A percentile compares a stretch with the other conserved stretches of the same genome.
Evolutionary conservation across 1,139 yeast species (phyloP).

Genomic region (Kurtzmaniella quercitrusa): DNA sequence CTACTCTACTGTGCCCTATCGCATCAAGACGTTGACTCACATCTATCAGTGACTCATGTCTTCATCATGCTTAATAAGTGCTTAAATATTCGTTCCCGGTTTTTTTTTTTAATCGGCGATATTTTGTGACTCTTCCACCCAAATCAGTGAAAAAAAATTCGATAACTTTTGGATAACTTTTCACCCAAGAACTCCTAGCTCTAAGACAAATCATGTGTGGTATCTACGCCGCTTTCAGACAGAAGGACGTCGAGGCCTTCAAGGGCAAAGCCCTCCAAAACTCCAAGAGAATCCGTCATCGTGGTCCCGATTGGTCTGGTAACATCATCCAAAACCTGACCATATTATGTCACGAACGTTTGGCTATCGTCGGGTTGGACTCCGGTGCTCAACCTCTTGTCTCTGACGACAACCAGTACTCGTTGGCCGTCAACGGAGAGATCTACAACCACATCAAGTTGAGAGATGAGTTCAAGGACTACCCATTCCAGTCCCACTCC

Average conservation of each 20-base stretch:
- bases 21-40: too few relatives aligned
- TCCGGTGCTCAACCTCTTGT: conserved; percentile 97
- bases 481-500: conserved; percentile 77
- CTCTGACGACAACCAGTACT: conserved; percentile 67
- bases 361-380: conserved; percentile 93
- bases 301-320: conserved; percentile 99
- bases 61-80: neutral
- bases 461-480: conserved; percentile 69
- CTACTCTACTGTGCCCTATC: too few relatives aligned
- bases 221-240: conserved; percentile 87
- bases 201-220: conserved; percentile 73
- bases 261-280: conserved; percentile 85
- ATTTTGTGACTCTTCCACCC: neutral
- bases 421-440: conserved; percentile 93
- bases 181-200: neutral
- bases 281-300: conserved; percentile 90
- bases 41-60: neutral
- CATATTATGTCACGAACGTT: conserved; percentile 86
- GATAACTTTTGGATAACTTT: neutral
- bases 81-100: neutral
- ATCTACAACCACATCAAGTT: conserved; percentile 92
- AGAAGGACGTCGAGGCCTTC: conserved; percentile 73
- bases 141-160: neutral
- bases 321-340: conserved; percentile 75
- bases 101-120: neutral